Evolutionary conservation across 2,329 filamentous ascomycete species (phyloP), one percentile per base, ranked within the genome.

Genomic region (Daldinia sp.): DNA sequence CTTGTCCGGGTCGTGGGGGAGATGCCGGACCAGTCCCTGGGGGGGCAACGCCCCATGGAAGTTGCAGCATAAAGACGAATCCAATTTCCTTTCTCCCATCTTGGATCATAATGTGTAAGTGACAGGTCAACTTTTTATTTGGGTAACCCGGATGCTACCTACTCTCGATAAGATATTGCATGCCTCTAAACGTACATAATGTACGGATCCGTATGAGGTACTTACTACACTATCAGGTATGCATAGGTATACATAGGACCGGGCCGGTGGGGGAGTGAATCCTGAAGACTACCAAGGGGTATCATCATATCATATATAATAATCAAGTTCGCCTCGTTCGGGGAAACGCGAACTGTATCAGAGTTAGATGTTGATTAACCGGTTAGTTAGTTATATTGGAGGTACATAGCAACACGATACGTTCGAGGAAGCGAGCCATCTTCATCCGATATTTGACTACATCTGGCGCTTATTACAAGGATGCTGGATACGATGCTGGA

Each of bases 381-480:
- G n/a, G n/a, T n/a, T n/a, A 43, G 13, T 6, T 11, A 23, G 11
- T 48, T 9, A 32, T 48, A 30, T 48, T 48, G 15, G 43, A 9
- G 17, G 19, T 19, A 48, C 4, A 8, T 29, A n/a, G n/a, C n/a
- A n/a, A n/a, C 9, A 32, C 25, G 27, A 9, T 48, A 48, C 25
- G n/a, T n/a, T 17, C 30, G 49, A 59, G 7, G 19, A 45, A 59
- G 35, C 29, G 27, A 29, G 55, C 50, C 50, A 51, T 54, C 21
- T 58, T 35, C n/a, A 39, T 25, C 39, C 49, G 27, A 49, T 29
- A 47, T 52, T 43, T 57, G 49, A 60, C 60, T 61, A n/a, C 21
- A 56, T 63, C 57, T 63, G 35, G 41, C 55, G 41, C 54, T 59
- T 56, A 47, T 27, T 23, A 43, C 49, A 61, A 47, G 57, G 61